Conservation (phyloP, 345 rosid species). For the Bruguiera gymnorhiza region DNA sequence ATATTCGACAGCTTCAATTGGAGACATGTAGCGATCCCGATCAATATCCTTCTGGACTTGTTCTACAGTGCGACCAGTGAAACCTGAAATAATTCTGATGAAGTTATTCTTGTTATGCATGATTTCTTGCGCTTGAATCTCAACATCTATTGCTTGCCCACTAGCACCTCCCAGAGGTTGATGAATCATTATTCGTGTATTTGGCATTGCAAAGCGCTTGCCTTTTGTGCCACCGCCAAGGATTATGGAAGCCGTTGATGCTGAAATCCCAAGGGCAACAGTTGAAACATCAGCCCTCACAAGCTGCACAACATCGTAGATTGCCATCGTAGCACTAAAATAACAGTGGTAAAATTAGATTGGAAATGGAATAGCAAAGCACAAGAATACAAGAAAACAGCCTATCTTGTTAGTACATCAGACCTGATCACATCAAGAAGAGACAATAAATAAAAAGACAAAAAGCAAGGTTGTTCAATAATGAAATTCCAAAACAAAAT, state of each 20-base stretch:
- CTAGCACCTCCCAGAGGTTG: conserved; percentile 94
- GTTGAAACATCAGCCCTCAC: conserved; percentile 94
- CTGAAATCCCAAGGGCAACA: conserved; percentile 78
- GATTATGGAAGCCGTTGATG: conserved; percentile 85
- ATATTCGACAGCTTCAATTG: conserved; percentile 88
- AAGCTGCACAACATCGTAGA: conserved; percentile 83
- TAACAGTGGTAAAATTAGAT: conserved; percentile 7
- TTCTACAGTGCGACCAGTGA: conserved; percentile 70
- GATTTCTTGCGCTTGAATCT: conserved; percentile 84
- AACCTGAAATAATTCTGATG: conserved; percentile 61
- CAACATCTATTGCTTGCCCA: conserved; percentile 82
- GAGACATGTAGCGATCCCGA: conserved; percentile 88
- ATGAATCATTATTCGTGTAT: conserved; percentile 88
- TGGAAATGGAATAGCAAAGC: not conserved
- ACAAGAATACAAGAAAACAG: too few relatives aligned
- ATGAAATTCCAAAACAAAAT: too few relatives aligned
- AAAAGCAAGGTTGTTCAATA: too few relatives aligned
- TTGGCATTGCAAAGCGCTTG: conserved; percentile 95
- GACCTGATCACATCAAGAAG: too few relatives aligned
- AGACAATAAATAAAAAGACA: too few relatives aligned
- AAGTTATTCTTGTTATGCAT: conserved; percentile 78
- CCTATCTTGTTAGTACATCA: too few relatives aligned
- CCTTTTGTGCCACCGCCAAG: conserved; percentile 96
- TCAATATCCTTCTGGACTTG: conserved; percentile 79
- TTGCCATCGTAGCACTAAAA: conserved; percentile 91